Evolutionary conservation across 176 grass and related monocot species (phyloP), one percentile per base, ranked within the genome.

Genomic region (Poa pratensis): DNA sequence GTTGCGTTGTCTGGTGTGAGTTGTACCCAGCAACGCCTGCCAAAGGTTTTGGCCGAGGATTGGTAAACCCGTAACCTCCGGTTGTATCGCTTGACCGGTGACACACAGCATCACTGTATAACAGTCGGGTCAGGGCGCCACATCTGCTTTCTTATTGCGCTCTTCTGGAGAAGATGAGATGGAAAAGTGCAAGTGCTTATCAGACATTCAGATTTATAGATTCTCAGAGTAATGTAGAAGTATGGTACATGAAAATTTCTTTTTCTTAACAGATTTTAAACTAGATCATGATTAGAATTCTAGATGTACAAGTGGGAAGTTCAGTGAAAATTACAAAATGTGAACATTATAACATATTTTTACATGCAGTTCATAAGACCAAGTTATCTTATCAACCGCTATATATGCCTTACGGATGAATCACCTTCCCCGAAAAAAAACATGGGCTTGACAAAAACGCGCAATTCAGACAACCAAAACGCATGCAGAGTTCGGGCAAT

Each of bases 121-220:
- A n/a, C n/a, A n/a, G n/a, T n/a, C n/a, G n/a, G n/a, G n/a, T n/a
- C n/a, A n/a, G n/a, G n/a, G n/a, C n/a, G n/a, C n/a, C n/a, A n/a
- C n/a, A n/a, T 23, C 46, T 35, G 62, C n/a, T 87, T 74, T 80
- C 67, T 22, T 90, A n/a, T 10, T 90, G 20, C 15, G 74, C 80
- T 79, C 57, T 19, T 66, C 84, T 90, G 73, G 32, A 84, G 15
- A 81, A 75, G 48, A 87, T 61, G 51, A 69, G 69, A n/a, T 71
- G 10, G 73, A 58, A 16, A 80, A 75, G 49, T 78, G 54, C 5
- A 57, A 69, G 42, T 20, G 20, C 43, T 51, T 51, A 51, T 5
- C 70, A 73, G 42, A 26, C 7, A 74, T 58, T 65, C 72, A 67
- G 24, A 43, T 37, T 42, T 28, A 20, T 39, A 82, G 9, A 77